Base-by-base conservation (phyloP, 768 basidiomycete genomes). In the Naganishia vaughanmartiniae region DNA sequence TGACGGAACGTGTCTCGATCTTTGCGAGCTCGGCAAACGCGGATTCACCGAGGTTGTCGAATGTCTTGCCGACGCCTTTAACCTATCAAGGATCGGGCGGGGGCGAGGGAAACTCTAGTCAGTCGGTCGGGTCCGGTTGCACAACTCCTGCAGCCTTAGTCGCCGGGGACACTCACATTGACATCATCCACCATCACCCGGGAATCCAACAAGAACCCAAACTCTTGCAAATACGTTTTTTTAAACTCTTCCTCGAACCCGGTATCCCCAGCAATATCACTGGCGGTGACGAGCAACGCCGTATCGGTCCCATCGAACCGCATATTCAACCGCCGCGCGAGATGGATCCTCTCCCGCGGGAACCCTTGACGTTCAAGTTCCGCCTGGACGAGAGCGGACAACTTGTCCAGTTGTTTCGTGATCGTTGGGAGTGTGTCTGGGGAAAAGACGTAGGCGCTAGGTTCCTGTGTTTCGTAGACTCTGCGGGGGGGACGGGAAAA, bases 181-280 rank as follows among this genome's bases (percentile, higher is more conserved):
- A 96, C 83, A 82, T 95, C 94, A 78, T 96, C 94, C 12, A 96
- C 90, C 67, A 92, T 87, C 75, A 96, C 85, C 83, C 92, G 92
- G 48, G 86, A 88, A 73, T 93, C 90, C 33, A 97, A 84, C 73
- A 94, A 82, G 83, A 98, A 96, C 12, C 94, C 94, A 76, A 96
- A 95, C 80, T 93, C 91, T 28, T 87, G 81, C 82, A 87, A 91
- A 83, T 96, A 93, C 53, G 86, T 85, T 63, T 87, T 83, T 78
- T 86, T 87, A 84, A 96, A 98, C 12, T 89, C 90, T 2, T 84
- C 85, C 74, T 88, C 88, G 77, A 90, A 93, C 79, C 93, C 89
- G 72, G 89, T 87, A 17, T 83, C 74, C 73, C 88, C 85, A 0
- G 84, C 86, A 39, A 85, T n/a, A n/a, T n/a, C n/a, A n/a, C n/a